Evolutionary conservation across 2,329 filamentous ascomycete genomes (phyloP), one percentile per base, ranked within the genome.

Genomic region (Polychaeton citri): DNA sequence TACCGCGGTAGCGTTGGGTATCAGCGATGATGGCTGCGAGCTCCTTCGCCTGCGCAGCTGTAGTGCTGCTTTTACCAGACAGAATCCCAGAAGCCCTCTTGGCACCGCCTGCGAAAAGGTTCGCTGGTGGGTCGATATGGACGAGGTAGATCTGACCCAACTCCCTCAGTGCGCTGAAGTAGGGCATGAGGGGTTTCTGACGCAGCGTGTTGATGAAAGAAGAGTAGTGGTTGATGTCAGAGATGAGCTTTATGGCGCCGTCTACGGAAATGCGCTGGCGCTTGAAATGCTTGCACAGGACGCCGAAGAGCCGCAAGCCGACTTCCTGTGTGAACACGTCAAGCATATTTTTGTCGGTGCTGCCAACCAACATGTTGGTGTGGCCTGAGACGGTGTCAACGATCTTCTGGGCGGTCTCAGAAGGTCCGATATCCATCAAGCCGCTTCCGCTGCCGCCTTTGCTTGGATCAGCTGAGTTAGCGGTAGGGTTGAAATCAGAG

Each of bases 271-370:
- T 75, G 38, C 90, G 79, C 65, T 96, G 90, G 7, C 88, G 81
- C 66, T 98, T 98, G 46, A 98, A 72, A 61, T 98, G 90, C 63
- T 98, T 98, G 70, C 88, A 95, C 34, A 98, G 69, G 13, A 84
- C 81, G 15, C 81, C 78, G 62, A 96, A 98, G 35, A 98, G 72
- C 18, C 90, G 81, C 44, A 95, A 72, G 1, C 90, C 90, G 18
- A 98, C 88, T 63, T 98, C 90, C 60, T 90, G 85, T 58, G 94
- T 95, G 69, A 98, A 98, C 10, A 98, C 90, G 54, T 98, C 90
- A 18, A 98, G 77, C 71, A 94, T 93, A 43, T 84, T 88, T 66
- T 98, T 98, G 57, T 98, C 90, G 1, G 88, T 96, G 55, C 84
- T 93, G 42, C 90, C 90, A 3, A 83, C 75, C 9, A 98, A 71